Evolutionary conservation across 2,329 filamentous ascomycete genomes (phyloP), one percentile per base, ranked within the genome.

Genomic region (Leptodontidium sp.): DNA sequence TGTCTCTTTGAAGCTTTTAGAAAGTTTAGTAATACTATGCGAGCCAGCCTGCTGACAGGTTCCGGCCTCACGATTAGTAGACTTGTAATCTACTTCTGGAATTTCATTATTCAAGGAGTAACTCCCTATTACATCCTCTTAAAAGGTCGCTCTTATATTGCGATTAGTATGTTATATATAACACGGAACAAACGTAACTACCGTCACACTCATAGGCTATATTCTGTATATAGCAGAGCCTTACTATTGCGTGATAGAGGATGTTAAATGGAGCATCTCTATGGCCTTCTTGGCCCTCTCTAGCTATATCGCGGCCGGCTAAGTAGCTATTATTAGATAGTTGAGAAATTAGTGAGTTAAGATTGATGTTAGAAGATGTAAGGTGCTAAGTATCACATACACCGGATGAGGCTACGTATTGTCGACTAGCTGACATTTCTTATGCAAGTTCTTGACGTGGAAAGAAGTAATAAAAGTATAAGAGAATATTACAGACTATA

Each of bases 361-460:
- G 32, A 57, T 57, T 57, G 15, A 57, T 57, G 17, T 57, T 57
- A 12, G 26, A 38, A 57, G 15, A 38, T 38, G 32, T n/a, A 57
- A 57, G 53, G n/a, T n/a, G n/a, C n/a, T n/a, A n/a, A n/a, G n/a
- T n/a, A n/a, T n/a, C n/a, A n/a, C n/a, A n/a, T n/a, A n/a, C n/a
- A n/a, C n/a, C n/a, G n/a, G n/a, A n/a, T n/a, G n/a, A n/a, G n/a
- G n/a, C n/a, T n/a, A n/a, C n/a, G n/a, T n/a, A n/a, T n/a, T n/a
- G n/a, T n/a, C n/a, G n/a, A n/a, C n/a, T n/a, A n/a, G n/a, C n/a
- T n/a, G n/a, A n/a, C n/a, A n/a, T n/a, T n/a, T n/a, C n/a, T n/a
- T n/a, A n/a, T n/a, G n/a, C n/a, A n/a, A n/a, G n/a, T n/a, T n/a
- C n/a, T n/a, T n/a, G n/a, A n/a, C n/a, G n/a, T n/a, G n/a, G n/a